Base-by-base conservation (phyloP, 495 filamentous ascomycete genomes). In the Penicillium egyptiacum region DNA sequence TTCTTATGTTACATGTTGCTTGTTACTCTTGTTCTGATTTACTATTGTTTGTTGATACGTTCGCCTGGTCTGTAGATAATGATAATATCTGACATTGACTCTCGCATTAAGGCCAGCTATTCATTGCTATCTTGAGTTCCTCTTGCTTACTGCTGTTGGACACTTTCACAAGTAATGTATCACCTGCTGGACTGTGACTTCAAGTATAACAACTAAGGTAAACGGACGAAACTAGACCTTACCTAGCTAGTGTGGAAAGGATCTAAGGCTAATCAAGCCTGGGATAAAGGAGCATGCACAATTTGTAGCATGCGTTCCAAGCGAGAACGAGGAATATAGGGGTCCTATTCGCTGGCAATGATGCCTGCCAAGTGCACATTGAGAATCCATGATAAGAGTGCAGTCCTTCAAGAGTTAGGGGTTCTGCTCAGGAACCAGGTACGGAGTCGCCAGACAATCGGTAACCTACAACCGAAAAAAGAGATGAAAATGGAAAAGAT, bases 31-130 rank as follows among this genome's bases (percentile, higher is more conserved):
- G 6, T 39, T 39, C 35, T 45, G 23, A 2, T 5, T 50, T 45
- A 8, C n/a, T 30, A 30, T 25, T 43, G 30, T 47, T 55, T 50
- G 50, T 45, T 31, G 30, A 55, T 48, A 23, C 54, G 12, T 17
- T 16, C 39, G 41, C 42, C 14, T 41, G 25, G 41, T 49, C 23
- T 49, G 46, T 23, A 55, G 56, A 51, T 57, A 26, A 43, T 51
- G 56, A 51, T 57, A 26, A 43, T 51, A 50, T 39, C 25, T 44
- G 16, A 49, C 30, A 30, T 22, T 20, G 17, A 28, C 26, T 30
- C 23, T 33, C 19, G 4, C 44, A 30, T 30, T 19, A 19, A 26
- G 45, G 28, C n/a, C n/a, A 48, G 8, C 17, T 43, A 23, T 22
- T 16, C 11, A 14, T 20, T 43, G 19, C 23, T 9, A 43, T 17